Evolutionary conservation across 495 filamentous ascomycete genomes (phyloP), one percentile per base, ranked within the genome.

Genomic region (Apodospora peruviana): DNA sequence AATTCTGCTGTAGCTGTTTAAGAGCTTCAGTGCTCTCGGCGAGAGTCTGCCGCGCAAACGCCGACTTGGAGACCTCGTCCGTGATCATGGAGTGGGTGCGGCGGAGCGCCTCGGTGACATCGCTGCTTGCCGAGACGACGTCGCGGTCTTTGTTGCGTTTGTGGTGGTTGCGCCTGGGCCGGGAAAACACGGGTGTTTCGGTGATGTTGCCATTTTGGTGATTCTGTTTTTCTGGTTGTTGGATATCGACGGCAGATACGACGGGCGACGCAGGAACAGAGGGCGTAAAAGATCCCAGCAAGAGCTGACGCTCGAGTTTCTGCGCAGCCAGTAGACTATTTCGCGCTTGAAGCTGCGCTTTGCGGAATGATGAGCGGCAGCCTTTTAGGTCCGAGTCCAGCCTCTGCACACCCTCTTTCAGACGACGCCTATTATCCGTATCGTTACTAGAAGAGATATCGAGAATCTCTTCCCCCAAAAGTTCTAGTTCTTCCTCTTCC

Each of bases 41-140:
- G 69, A 97, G 76, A 2, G 90, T 94, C 47, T 94, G 84, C 34
- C 89, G 80, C 5, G 93, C 90, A 60, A 96, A 97, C 52, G 83
- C 85, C 27, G 87, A 91, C 25, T 86, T 80, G 41, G 83, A 80
- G 4, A 99, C 77, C 71, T 95, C 90, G 0, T 80, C 69, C 35
- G 87, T 79, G 76, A 97, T 87, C 48, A 94, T 72, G 20, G 84
- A 76, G 62, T 97, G 91, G 10, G 90, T 94, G 53, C 91, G 76
- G 41, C 88, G 78, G 36, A 99, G 74, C 0, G 90, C 84, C 25
- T 83, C 72, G 3, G 94, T 97, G 20, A 99, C 86, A 68, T 95
- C 87, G 48, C 69, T 82, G 16, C 86, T 87, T 2, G 93, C 86
- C 64, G 78, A 77, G 36, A 87, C 65, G 39, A 84, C 70, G 40